Percentiles rank a stretch among this genome's conserved stretches.
Evolutionary conservation across 1,284 basidiomycete genomes (phyloP).

Genomic region (Cystobasidiaceae sp.): DNA sequence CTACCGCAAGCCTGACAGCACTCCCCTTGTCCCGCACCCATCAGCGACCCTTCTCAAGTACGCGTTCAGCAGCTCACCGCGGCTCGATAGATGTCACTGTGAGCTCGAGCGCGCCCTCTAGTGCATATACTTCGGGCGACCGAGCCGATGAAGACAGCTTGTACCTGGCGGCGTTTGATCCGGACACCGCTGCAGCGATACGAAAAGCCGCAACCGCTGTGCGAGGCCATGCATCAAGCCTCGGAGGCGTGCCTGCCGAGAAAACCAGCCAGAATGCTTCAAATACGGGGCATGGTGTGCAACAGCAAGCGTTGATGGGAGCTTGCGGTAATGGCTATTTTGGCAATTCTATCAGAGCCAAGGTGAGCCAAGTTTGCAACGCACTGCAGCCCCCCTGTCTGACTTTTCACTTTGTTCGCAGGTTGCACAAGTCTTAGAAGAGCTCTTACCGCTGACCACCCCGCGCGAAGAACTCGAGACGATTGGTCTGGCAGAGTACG

Average conservation of each 20-base stretch:
- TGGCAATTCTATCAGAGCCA: conserved; percentile 12
- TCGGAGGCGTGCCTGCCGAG: no score
- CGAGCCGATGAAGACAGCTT: background rate
- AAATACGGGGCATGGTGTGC: no score
- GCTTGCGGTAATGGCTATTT: conserved; percentile 26
- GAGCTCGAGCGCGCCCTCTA: background rate
- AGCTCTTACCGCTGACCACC: background rate
- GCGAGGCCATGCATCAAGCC: no score
- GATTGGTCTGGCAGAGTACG: conserved; percentile 47
- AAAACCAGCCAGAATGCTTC: no score
- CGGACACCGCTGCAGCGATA: conserved; percentile 12
- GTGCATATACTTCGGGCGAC: background rate
- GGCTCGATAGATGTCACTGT: no score
- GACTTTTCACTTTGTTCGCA: background rate
- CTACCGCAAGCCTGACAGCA: no score
- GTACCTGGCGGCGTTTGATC: conserved; percentile 3
- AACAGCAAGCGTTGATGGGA: conserved; percentile 17
- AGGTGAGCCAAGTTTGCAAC: background rate
- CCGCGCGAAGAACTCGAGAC: conserved; percentile 18
- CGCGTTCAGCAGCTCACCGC: no score
- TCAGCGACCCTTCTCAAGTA: no score
- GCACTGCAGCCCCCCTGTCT: background rate
- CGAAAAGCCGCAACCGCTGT: conserved; percentile 17
- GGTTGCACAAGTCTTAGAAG: background rate
- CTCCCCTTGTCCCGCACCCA: no score